Evolutionary conservation across 768 basidiomycete species (phyloP).

Genomic region (Boletus insuetus): DNA sequence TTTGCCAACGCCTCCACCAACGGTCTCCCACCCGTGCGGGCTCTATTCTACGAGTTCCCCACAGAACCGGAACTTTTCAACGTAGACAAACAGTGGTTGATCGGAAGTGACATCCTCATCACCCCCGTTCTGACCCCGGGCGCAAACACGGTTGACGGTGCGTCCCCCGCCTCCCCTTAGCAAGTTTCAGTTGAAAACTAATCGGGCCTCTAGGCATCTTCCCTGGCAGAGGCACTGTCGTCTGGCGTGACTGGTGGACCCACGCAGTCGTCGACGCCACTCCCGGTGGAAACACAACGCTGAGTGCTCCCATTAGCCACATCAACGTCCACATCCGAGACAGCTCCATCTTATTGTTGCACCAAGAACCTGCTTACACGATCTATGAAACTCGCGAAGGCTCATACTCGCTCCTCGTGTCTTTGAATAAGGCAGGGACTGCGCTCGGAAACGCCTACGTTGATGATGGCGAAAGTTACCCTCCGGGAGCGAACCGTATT

Average conservation of each 20-base stretch:
- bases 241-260: constrained; percentile 76
- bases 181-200: neutral
- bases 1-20: constrained; percentile 64
- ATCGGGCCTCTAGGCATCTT: constrained; percentile 47
- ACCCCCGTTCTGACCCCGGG: constrained; percentile 74
- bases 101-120: constrained; percentile 69
- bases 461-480: constrained; percentile 66
- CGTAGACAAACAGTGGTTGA: constrained; percentile 67
- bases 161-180: constrained; percentile 2
- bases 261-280: constrained; percentile 50
- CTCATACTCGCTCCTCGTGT: constrained; percentile 62
- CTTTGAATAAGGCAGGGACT: constrained; percentile 43
- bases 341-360: constrained; percentile 61
- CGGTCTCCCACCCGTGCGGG: constrained; percentile 70
- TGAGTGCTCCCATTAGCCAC: constrained; percentile 67
- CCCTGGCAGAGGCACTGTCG: constrained; percentile 55
- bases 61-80: constrained; percentile 61
- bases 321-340: constrained; percentile 79
- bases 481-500: constrained; percentile 50
- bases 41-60: constrained; percentile 79
- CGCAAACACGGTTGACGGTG: constrained; percentile 64
- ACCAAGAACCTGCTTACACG: constrained; percentile 64
- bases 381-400: constrained; percentile 61
- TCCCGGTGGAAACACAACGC: constrained; percentile 42
- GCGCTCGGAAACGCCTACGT: constrained; percentile 63